Evolutionary conservation across 169 alveolate species (phyloP), one percentile per base, ranked within the genome.

Genomic region (Cryptosporidium muris): DNA sequence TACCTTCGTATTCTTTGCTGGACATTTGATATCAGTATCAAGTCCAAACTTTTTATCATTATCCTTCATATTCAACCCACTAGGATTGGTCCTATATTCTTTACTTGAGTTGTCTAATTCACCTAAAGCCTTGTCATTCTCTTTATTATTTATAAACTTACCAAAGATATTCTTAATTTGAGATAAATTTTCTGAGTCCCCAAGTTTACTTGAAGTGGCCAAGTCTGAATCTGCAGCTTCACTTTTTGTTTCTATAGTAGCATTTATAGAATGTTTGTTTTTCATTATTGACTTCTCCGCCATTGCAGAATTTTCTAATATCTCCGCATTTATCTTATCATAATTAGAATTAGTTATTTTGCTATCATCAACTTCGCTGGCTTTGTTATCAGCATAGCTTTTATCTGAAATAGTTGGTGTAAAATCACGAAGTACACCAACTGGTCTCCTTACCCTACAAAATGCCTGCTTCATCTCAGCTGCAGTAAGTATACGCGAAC

Each of bases 381-480:
- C 2, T 64, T 38, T 40, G 16, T 51, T 64, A 5, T 5, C 60
- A 6, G 40, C 64, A 12, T 66, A 8, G 12, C 40, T 36, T 34
- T 66, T 1, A 25, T 25, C 25, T 25, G 25, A 0, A 25, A 25
- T 47, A 7, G 45, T 74, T 38, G 54, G 85, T 16, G 60, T 63
- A 43, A 74, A 74, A 62, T 74, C 85, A 2, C 60, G 54, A 34
- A 74, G 48, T 25, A 49, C 38, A 11, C 85, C 85, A 34, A 74
- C 60, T 4, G 85, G 85, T 74, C 47, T 74, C 40, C 51, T 74
- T 25, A 68, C 54, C 47, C 48, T 74, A 25, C 85, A 74, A 34
- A 74, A 74, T 42, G 54, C 62, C 74, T 62, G 54, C 34, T 58
- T 74, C 85, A 74, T 74, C 54, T 74, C 85, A 8, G 85, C 85